These are phyloP conservation scores for Hibiscus trionum DNA, from an alignment of 345 rosid species.

Conservation along the genomic window DNA sequence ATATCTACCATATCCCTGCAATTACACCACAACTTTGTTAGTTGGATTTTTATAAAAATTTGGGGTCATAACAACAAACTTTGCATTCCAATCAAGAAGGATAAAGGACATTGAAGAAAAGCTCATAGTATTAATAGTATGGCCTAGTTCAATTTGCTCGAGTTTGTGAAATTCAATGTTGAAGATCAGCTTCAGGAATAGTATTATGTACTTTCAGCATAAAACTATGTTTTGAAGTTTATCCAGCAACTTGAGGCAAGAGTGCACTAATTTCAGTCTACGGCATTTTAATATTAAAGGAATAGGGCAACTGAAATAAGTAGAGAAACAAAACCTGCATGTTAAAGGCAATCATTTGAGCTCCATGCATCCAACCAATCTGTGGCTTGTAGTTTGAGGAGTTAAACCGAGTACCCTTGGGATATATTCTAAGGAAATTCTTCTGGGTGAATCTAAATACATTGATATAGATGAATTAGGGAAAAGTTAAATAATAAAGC, in stretches of 20 bases:
- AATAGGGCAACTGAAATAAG: background rate
- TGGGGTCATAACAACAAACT: background rate
- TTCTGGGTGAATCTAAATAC: conserved; percentile 37
- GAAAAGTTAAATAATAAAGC: background rate
- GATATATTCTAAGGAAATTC: conserved; percentile 48
- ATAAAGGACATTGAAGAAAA: background rate
- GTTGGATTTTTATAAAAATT: background rate
- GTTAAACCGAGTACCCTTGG: conserved; percentile 48
- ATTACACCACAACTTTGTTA: conserved; percentile 10
- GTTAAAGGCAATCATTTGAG: conserved; percentile 98
- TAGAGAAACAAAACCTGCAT: conserved; percentile 69
- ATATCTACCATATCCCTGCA: conserved; percentile 72
- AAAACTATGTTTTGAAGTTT: too few species aligned
- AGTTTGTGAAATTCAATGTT: background rate
- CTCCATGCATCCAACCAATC: conserved; percentile 87
- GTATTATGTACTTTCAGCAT: too few species aligned
- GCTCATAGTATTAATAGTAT: background rate
- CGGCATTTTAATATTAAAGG: background rate
- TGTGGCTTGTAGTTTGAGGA: conserved; percentile 61
- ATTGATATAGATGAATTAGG: background rate
- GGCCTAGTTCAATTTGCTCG: background rate
- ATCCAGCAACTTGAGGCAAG: too few species aligned
- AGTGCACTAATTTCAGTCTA: too few species aligned
- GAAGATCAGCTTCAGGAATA: background rate
- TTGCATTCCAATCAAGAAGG: background rate